Conservation (phyloP, 2,329 filamentous ascomycete species). For the Chrysosporium keratinophilum region DNA sequence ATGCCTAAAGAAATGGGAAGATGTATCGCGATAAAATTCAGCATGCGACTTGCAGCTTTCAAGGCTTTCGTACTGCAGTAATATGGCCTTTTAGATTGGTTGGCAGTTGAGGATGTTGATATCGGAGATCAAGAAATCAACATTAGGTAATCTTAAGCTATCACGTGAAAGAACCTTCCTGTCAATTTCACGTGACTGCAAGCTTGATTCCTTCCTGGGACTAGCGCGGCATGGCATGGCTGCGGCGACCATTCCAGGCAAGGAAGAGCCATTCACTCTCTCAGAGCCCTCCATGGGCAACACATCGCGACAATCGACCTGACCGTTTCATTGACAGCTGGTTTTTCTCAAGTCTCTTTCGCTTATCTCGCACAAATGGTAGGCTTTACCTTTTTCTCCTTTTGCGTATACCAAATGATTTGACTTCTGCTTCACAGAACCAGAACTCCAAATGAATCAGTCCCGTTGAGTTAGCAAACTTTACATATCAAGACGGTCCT, state of each 20-base stretch:
- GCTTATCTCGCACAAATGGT: constrained; percentile 2
- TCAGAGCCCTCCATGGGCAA: neutral
- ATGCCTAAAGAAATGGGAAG: too few species aligned
- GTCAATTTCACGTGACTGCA: neutral
- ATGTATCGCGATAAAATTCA: too few species aligned
- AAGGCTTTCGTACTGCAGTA: too few species aligned
- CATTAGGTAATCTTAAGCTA: neutral
- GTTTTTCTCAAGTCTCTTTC: neutral
- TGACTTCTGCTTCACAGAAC: neutral
- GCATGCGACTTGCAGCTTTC: too few species aligned
- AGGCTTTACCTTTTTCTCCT: neutral
- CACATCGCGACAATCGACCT: constrained; percentile 1
- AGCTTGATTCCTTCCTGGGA: constrained; percentile 1
- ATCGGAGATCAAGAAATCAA: too few species aligned
- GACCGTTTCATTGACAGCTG: neutral
- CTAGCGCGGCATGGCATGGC: neutral
- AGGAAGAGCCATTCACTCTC: neutral
- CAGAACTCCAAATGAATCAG: neutral
- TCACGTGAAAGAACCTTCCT: neutral
- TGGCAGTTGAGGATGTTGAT: too few species aligned
- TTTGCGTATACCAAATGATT: neutral
- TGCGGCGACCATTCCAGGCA: constrained; percentile 5
- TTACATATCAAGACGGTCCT: constrained; percentile 23
- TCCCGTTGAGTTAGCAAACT: constrained; percentile 16
- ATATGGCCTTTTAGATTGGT: too few species aligned